A percentile compares a stretch with the other conserved stretches of the same genome.
phyloP scores from a whole-genome alignment of 176 grass and related monocot species.

The Pontederia paniculata region DNA sequence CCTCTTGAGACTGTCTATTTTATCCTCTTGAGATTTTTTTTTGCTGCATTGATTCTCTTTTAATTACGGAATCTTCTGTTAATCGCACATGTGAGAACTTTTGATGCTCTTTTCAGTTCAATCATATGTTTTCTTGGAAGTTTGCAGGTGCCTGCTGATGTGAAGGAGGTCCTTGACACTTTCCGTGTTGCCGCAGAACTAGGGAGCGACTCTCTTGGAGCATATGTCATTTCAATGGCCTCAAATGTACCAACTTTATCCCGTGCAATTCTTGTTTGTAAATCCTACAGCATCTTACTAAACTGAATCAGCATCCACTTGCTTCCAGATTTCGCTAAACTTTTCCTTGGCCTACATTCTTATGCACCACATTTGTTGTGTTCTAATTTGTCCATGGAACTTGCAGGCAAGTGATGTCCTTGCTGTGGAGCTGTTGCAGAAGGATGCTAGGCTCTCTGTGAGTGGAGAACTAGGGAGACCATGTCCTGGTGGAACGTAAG shows the following conservation, averaged over 20 bases:
- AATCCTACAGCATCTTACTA: neutral
- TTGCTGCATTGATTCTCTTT: slow-evolving; percentile 13
- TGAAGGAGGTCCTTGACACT: slow-evolving; percentile 86
- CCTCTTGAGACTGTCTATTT: slow-evolving; percentile 8
- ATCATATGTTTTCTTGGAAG: neutral
- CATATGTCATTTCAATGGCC: slow-evolving; percentile 97
- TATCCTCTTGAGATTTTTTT: neutral
- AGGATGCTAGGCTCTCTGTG: slow-evolving; percentile 73
- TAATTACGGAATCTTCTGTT: too few species aligned
- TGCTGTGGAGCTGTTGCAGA: slow-evolving; percentile 83
- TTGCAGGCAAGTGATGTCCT: slow-evolving; percentile 90
- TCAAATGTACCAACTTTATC: slow-evolving; percentile 53
- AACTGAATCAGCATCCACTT: too few species aligned
- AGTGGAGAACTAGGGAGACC: slow-evolving; percentile 67
- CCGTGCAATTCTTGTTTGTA: neutral
- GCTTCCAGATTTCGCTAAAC: too few species aligned
- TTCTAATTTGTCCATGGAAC: neutral
- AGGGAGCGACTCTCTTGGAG: slow-evolving; percentile 71
- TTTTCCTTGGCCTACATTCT: too few species aligned
- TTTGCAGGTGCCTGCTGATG: slow-evolving; percentile 54
- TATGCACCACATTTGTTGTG: too few species aligned
- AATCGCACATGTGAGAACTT: too few species aligned
- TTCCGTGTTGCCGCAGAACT: slow-evolving; percentile 75
- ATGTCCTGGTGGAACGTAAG: slow-evolving; percentile 96
- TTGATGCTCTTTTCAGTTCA: slow-evolving; percentile 6